phyloP scores from a whole-genome alignment of 768 basidiomycete genomes.

The Pulveroboletus sp. region DNA sequence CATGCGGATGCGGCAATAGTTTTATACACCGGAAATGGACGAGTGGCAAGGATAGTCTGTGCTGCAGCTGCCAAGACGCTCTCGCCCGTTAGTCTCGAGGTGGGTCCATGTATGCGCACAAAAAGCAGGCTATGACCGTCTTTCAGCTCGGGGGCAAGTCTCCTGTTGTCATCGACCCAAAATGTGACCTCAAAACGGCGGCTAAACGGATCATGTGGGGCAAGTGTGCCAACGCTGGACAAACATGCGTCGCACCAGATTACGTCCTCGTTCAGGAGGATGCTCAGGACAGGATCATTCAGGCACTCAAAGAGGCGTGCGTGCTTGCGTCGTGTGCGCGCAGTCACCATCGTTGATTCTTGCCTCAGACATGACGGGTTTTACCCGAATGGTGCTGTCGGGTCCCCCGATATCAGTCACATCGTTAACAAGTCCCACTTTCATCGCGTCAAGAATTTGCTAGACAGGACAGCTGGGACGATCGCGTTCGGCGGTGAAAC shows the following conservation, averaged over 20 bases:
- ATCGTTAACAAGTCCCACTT: constrained; percentile 54
- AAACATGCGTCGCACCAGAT: constrained; percentile 68
- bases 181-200: constrained; percentile 58
- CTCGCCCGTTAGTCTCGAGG: constrained; percentile 62
- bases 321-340: constrained; percentile 10
- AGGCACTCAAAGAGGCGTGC: constrained; percentile 42
- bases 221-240: constrained; percentile 69
- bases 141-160: constrained; percentile 66
- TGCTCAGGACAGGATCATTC: constrained; percentile 36
- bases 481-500: constrained; percentile 62
- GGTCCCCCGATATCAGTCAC: constrained; percentile 44
- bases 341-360: neutral
- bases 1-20: constrained; percentile 17
- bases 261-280: constrained; percentile 44
- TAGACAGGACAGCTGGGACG: constrained; percentile 65
- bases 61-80: constrained; percentile 73
- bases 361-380: constrained; percentile 24
- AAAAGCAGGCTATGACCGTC: neutral
- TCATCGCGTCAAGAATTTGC: constrained; percentile 52
- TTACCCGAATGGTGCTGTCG: constrained; percentile 42
- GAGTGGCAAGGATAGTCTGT: constrained; percentile 65
- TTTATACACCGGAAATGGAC: constrained; percentile 56
- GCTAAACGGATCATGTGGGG: constrained; percentile 80
- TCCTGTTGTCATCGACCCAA: constrained; percentile 70
- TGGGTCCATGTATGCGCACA: constrained; percentile 18